Base-by-base conservation (phyloP, 116 monocot species). In the Trichopus zeylanicus region DNA sequence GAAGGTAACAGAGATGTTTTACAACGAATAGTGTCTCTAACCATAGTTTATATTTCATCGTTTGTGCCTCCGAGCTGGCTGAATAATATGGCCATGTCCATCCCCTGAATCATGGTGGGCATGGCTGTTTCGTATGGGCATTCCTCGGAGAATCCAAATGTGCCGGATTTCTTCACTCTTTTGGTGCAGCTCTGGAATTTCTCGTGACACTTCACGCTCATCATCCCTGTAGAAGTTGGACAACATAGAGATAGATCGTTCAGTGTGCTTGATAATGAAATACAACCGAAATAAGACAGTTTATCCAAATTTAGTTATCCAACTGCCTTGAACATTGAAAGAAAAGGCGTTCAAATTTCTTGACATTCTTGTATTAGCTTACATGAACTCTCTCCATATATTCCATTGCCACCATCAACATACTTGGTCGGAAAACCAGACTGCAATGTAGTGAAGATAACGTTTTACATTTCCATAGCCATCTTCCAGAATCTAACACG, bases 41-140 rank as follows among this genome's bases (percentile, higher is more conserved):
- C 22, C 51, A 51, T 28, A 31, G 21, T 37, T 75, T 78, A 28
- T 74, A 60, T 67, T 86, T 10, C 81, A n/a, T n/a, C 37, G 25
- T 78, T 63, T 27, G 70, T 57, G 59, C 30, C 31, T 15, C 97
- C 84, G 0, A 97, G 10, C 69, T 97, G 81, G 77, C 87, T 84
- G 19, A 97, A 77, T 28, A 97, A 53, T 56, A 91, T 90, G 37
- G 97, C 91, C 97, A 97, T 87, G 56, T 91, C 91, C 91, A 97
- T 97, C 46, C 87, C 97, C 51, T 90, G 87, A 15, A 77, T 80
- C 91, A 90, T 91, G 11, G 79, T 87, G 28, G 84, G 72, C 74
- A 97, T 87, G 0, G 75, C 84, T 24, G 62, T 48, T 48, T 78
- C 84, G 33, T 87, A 97, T 0, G 87, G 77, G 15, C 97, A 90